Evolutionary conservation across 805 yeast species (phyloP).

Genomic region (Monosporozyma solicola): DNA sequence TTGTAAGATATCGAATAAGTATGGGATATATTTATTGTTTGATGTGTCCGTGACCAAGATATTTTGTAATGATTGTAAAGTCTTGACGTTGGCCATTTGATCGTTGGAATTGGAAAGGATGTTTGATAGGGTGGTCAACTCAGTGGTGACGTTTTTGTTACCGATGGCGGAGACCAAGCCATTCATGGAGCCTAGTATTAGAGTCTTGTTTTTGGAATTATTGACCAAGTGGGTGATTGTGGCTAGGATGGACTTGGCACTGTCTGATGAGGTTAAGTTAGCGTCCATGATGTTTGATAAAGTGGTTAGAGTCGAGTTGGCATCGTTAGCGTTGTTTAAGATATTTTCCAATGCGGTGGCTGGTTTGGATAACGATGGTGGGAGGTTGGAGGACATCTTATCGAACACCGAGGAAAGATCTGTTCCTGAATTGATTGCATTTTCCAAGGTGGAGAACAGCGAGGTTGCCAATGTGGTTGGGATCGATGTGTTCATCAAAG

Average conservation of each 20-base stretch:
- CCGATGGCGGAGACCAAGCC: slow-evolving; percentile 17
- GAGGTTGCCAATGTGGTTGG: slow-evolving; percentile 11
- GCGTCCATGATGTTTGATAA: slow-evolving; percentile 12
- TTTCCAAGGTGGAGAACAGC: slow-evolving; percentile 12
- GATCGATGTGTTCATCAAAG: slow-evolving; percentile 17
- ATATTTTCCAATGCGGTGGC: slow-evolving; percentile 14
- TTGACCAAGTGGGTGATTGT: slow-evolving; percentile 14
- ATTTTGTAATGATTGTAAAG: slow-evolving; percentile 13
- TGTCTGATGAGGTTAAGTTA: slow-evolving; percentile 16
- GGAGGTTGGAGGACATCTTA: slow-evolving; percentile 9
- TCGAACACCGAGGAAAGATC: slow-evolving; percentile 11
- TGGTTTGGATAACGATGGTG: slow-evolving; percentile 8
- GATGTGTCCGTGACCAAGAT: slow-evolving; percentile 10
- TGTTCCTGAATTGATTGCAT: slow-evolving; percentile 2
- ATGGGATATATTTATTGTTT: slow-evolving; percentile 14
- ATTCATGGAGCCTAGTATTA: slow-evolving; percentile 10
- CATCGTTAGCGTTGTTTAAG: slow-evolving; percentile 11
- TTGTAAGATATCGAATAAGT: slow-evolving; percentile 15
- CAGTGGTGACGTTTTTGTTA: slow-evolving; percentile 4
- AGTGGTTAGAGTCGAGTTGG: slow-evolving; percentile 12
- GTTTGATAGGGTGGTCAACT: slow-evolving; percentile 17
- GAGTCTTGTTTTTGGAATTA: slow-evolving; percentile 13
- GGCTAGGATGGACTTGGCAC: slow-evolving; percentile 16
- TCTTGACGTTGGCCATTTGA: slow-evolving; percentile 13
- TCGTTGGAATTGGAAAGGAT: slow-evolving; percentile 17